Percentiles rank a stretch among this genome's conserved stretches.
These are phyloP conservation scores for Scutellaria minor DNA, from an alignment of 257 asterid genomes.

Conservation along the genomic window DNA sequence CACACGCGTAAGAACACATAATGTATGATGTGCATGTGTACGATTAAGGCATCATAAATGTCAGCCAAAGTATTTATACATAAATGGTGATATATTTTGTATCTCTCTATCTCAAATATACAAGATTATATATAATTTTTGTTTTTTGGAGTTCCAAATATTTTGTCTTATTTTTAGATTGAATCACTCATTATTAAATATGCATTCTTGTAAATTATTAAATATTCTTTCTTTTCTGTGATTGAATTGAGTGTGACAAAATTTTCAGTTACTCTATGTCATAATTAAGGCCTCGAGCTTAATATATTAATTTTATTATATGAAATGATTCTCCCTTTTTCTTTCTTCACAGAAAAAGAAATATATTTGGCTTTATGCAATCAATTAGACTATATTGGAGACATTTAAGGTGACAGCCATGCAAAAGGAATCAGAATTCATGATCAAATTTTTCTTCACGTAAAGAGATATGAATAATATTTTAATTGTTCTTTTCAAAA, in stretches of 20 bases:
- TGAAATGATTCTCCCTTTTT: neutral
- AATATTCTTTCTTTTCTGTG: neutral
- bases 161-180: too few species aligned
- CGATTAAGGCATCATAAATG: neutral
- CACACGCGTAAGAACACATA: too few species aligned
- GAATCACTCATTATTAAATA: too few species aligned
- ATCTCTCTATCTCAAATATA: too few species aligned
- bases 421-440: constrained; percentile 51
- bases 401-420: constrained; percentile 45
- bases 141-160: too few species aligned
- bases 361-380: neutral
- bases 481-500: constrained; percentile 16
- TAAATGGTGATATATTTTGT: neutral
- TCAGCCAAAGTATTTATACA: neutral
- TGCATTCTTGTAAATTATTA: too few species aligned
- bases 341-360: constrained; percentile 1
- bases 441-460: constrained; percentile 22
- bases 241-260: constrained; percentile 13
- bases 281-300: neutral
- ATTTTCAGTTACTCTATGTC: neutral
- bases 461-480: constrained; percentile 40
- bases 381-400: constrained; percentile 22
- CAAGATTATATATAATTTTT: too few species aligned
- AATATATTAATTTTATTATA: neutral
- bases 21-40: neutral